phyloP scores from a whole-genome alignment of 1,284 basidiomycete genomes.

The Trichosporon faecale region DNA sequence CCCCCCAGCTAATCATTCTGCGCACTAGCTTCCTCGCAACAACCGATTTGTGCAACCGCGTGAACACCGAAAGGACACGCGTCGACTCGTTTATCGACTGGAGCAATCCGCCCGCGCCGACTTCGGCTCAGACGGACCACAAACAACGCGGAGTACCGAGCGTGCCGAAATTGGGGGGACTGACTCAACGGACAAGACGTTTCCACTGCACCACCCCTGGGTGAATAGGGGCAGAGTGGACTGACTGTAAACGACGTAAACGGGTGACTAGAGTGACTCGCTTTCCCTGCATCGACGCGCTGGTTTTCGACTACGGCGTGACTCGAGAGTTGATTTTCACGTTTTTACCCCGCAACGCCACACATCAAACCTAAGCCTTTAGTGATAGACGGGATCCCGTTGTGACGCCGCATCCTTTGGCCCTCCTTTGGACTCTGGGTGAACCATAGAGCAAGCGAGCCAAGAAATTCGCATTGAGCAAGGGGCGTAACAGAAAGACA shows the following conservation, averaged over 20 bases:
- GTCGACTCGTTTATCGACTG: background rate
- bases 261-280: background rate
- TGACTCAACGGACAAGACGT: background rate
- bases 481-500: background rate
- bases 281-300: background rate
- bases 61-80: background rate
- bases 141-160: background rate
- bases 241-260: background rate
- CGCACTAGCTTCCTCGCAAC: background rate
- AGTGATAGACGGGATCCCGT: background rate
- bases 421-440: too few relatives aligned
- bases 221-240: background rate
- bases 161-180: background rate
- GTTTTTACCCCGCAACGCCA: conserved; percentile 1
- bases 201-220: background rate
- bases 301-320: background rate
- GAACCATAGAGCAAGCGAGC: background rate
- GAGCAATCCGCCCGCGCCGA: background rate
- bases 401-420: background rate
- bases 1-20: background rate
- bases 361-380: background rate
- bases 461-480: background rate
- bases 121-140: background rate
- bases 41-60: background rate
- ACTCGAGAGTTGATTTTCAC: conserved; percentile 2